phyloP scores from a whole-genome alignment of 2,329 filamentous ascomycete species.

The Cercospora sp. region DNA sequence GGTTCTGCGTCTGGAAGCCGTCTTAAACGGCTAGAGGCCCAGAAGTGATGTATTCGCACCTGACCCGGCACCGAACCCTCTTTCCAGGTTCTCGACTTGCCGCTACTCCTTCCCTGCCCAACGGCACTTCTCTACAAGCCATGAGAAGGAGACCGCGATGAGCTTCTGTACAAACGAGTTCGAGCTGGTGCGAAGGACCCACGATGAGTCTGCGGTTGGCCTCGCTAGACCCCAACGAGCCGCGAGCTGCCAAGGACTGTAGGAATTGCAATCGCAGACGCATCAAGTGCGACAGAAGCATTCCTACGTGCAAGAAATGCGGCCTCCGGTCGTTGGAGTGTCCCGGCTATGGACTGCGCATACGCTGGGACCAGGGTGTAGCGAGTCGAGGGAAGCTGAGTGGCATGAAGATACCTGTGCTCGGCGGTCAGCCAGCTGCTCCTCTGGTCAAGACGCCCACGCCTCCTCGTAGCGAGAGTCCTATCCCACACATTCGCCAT shows the following conservation, averaged over 20 bases:
- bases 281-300: conserved; percentile 18
- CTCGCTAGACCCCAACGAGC: conserved; percentile 18
- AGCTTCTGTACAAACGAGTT: background rate
- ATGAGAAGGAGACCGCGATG: background rate
- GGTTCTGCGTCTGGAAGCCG: background rate
- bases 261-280: conserved; percentile 17
- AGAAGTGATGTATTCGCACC: background rate
- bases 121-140: background rate
- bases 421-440: conserved; percentile 5
- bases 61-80: conserved; percentile 4
- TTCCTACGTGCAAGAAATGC: conserved; percentile 20
- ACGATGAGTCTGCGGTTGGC: conserved; percentile 19
- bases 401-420: conserved; percentile 16
- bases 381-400: conserved; percentile 16
- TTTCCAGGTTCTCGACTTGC: conserved; percentile 1
- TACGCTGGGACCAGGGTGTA: conserved; percentile 19
- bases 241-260: conserved; percentile 19
- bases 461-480: background rate
- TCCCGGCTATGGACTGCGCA: conserved; percentile 17
- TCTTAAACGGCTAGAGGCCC: background rate
- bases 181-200: conserved; percentile 1
- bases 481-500: background rate
- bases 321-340: conserved; percentile 15
- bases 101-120: background rate
- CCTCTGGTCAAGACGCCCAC: conserved; percentile 6